These are phyloP conservation scores for Monilinia fructigena DNA, from an alignment of 2,329 filamentous ascomycete species.

Conservation along the genomic window DNA sequence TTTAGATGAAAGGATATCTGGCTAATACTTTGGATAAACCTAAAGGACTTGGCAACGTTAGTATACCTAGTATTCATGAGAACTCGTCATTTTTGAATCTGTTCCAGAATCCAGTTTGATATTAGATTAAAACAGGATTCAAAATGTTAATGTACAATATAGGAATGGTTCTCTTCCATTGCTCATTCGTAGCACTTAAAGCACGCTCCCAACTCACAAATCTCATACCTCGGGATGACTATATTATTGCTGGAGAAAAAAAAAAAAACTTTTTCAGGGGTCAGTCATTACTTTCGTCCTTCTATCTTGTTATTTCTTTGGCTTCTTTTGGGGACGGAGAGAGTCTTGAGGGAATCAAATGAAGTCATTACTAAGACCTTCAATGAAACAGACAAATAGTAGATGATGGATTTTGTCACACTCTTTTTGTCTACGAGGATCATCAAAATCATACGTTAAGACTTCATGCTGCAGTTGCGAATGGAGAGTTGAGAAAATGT, in stretches of 20 bases:
- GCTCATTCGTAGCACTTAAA: constrained; percentile 57
- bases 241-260: constrained; percentile 49
- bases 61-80: background rate
- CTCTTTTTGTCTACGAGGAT: constrained; percentile 55
- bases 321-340: background rate
- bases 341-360: background rate
- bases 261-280: constrained; percentile 57
- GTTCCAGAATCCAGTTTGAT: background rate
- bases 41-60: constrained; percentile 23
- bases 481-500: constrained; percentile 53
- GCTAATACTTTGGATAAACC: background rate
- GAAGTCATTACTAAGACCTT: background rate
- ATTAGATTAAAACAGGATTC: background rate
- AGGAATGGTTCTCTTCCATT: constrained; percentile 62
- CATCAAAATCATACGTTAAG: constrained; percentile 48
- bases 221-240: constrained; percentile 48
- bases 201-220: constrained; percentile 49
- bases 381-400: constrained; percentile 49
- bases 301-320: background rate
- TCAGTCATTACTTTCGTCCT: constrained; percentile 40
- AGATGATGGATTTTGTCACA: constrained; percentile 55
- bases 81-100: background rate
- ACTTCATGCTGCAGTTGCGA: constrained; percentile 56
- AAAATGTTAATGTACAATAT: background rate
- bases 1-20: background rate